Base-by-base conservation (phyloP, 148 eudicot species). In the Polygonum aviculare region DNA sequence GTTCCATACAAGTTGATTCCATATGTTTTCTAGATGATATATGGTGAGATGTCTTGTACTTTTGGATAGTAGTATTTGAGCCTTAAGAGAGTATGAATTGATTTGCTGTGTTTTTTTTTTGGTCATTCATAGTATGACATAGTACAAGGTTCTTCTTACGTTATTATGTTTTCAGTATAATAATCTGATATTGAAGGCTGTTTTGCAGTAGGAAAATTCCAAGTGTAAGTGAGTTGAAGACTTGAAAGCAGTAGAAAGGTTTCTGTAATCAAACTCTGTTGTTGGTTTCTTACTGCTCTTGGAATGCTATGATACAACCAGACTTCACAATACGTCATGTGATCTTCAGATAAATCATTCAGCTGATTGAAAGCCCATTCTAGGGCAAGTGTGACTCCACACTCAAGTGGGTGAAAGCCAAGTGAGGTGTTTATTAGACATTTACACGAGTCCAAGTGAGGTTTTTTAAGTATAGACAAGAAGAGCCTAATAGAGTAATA, bases 1-100 rank as follows among this genome's bases (percentile, higher is more conserved):
- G 97, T 92, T 84, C 83, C 83, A 79, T 89, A 87, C 90, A 94
- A 84, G 86, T 84, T 94, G 38, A 89, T 94, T 77, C 98, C 97
- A 75, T 92, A 84, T 79, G 81, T 94, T 80, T 92, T 90, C 82
- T 94, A 94, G 89, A 73, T 81, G 52, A 49, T 73, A 19, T 73
- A 62, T 73, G 69, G 7, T 45, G 21, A 19, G 14, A 18, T 45
- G 3, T 3, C 45, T 12, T 8, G 52, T 45, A 1, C 35, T 45
- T 16, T 45, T 67, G 72, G 21, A 67, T 67, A 36, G 10, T 67
- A 67, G 16, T 67, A 36, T 67, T 67, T 36, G 72, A 36, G 44
- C 45, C 19, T 36, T 62, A 4, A 62, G 69, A 26, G 38, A 62
- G 69, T 62, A 62, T 59, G 26, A 31, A 31, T 31, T 62, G 2